Evolutionary conservation across 331 rosid species (phyloP).

Genomic region (Acacia pycnantha): DNA sequence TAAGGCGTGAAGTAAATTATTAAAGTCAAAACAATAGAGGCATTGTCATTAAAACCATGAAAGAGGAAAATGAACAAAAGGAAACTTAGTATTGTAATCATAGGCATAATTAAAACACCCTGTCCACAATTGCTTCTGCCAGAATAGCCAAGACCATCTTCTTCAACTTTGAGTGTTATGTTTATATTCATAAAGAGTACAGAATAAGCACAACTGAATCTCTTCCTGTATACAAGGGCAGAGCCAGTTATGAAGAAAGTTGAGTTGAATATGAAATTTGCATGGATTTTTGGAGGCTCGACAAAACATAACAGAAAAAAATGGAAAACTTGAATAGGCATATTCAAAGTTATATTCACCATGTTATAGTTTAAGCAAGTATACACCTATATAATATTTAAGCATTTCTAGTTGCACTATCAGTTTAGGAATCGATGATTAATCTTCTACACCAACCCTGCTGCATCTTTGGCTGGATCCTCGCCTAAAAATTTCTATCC

Average conservation of each 20-base stretch:
- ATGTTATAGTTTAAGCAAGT: not conserved
- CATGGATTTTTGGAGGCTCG: not conserved
- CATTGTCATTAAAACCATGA: not conserved
- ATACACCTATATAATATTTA: not conserved
- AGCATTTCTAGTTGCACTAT: not conserved
- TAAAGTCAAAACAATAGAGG: not conserved
- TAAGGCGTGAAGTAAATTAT: conserved; percentile 42
- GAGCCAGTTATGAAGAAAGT: not conserved
- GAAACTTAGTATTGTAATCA: not conserved
- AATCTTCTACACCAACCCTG: conserved; percentile 24
- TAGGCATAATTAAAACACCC: conserved; percentile 40
- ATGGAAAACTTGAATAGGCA: not conserved
- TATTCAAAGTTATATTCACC: conserved; percentile 4
- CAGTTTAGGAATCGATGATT: conserved; percentile 20
- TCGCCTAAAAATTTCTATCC: conserved; percentile 22
- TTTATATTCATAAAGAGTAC: conserved; percentile 1
- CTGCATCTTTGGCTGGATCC: conserved; percentile 27
- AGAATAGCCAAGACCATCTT: conserved; percentile 71
- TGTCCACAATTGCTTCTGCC: conserved; percentile 56
- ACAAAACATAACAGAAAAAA: too few species aligned
- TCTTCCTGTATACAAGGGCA: conserved; percentile 40
- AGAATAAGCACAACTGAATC: conserved; percentile 52
- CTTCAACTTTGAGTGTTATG: conserved; percentile 50
- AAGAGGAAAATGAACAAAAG: not conserved
- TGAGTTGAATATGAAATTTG: not conserved